phyloP scores from a whole-genome alignment of 2,329 filamentous ascomycete genomes.

The Claviceps humidiphila region DNA sequence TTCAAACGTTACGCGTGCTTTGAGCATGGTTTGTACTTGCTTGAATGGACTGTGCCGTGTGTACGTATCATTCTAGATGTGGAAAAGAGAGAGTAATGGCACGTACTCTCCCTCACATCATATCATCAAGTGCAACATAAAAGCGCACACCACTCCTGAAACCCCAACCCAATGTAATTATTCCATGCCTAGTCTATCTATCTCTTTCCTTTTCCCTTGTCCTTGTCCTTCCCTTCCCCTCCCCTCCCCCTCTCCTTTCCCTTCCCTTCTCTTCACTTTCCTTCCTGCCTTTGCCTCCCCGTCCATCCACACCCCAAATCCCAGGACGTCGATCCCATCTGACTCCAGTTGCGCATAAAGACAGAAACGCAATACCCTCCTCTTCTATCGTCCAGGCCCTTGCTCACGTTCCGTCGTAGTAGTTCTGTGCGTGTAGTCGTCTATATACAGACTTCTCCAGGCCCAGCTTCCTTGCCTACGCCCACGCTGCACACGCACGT shows the following conservation, averaged over 20 bases:
- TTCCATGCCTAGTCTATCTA: constrained; percentile 12
- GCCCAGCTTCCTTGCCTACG: neutral
- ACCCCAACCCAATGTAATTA: neutral
- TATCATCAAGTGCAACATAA: no score
- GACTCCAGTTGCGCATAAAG: neutral
- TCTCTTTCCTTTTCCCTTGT: constrained; percentile 8
- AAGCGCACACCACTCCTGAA: neutral
- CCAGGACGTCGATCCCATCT: no score
- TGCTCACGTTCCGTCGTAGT: neutral
- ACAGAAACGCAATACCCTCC: neutral
- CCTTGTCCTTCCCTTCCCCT: neutral
- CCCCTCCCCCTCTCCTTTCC: neutral
- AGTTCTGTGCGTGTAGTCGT: neutral
- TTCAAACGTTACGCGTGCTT: no score
- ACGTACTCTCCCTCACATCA: no score
- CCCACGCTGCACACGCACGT: no score
- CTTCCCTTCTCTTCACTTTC: neutral
- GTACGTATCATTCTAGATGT: no score
- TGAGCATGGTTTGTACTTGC: no score
- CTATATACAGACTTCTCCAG: neutral
- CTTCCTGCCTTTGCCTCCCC: no score
- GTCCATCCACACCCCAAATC: no score
- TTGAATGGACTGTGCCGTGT: no score
- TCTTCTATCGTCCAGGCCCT: neutral
- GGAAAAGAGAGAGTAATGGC: no score